Percentiles rank a stretch among this genome's conserved stretches.
These are phyloP conservation scores for Actinidia chinensis DNA, from an alignment of 179 eudicot species.

Conservation along the genomic window DNA sequence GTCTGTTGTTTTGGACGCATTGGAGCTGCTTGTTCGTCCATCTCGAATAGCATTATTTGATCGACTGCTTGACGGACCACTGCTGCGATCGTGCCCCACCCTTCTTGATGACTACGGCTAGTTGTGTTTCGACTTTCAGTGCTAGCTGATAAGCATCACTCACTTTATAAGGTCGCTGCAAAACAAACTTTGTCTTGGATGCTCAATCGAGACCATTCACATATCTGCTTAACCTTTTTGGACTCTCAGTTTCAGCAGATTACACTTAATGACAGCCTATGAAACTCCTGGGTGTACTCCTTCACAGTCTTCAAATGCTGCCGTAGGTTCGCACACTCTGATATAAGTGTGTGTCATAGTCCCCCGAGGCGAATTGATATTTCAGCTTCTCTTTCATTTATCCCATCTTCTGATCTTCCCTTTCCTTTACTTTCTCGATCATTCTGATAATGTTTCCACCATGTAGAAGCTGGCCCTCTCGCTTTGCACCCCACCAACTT, in stretches of 20 bases:
- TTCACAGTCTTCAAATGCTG: background rate
- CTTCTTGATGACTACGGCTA: background rate
- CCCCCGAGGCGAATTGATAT: background rate
- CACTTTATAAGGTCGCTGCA: background rate
- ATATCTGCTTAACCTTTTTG: background rate
- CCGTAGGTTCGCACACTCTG: background rate
- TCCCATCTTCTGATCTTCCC: conserved; percentile 8
- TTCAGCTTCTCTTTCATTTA: background rate
- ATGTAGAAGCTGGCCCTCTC: background rate
- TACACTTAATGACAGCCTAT: background rate
- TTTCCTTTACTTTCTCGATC: background rate
- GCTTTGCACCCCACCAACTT: background rate
- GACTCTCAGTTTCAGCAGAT: background rate
- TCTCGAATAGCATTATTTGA: background rate
- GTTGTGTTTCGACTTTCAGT: background rate
- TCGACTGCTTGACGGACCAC: background rate
- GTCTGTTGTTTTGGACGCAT: background rate
- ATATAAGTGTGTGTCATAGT: background rate
- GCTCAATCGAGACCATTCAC: background rate
- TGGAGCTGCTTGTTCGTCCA: background rate
- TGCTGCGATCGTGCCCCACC: background rate
- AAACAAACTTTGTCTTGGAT: background rate
- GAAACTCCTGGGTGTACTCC: conserved; percentile 4
- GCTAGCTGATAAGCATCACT: conserved; percentile 15
- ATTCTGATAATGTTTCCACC: conserved; percentile 15